These are phyloP conservation scores for Kokia cookei DNA, from an alignment of 441 rosid species.

Conservation along the genomic window DNA sequence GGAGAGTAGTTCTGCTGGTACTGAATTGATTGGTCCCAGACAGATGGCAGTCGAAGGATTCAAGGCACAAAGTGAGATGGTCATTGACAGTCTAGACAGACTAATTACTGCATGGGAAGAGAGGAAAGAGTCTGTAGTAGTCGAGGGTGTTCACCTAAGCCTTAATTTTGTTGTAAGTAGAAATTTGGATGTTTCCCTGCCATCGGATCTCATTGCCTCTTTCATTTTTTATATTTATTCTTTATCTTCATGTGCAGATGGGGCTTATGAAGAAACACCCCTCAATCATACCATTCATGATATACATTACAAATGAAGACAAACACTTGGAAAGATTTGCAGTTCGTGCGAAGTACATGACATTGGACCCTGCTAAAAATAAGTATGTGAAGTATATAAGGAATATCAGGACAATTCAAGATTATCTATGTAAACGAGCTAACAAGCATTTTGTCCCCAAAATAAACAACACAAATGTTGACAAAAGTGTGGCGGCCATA, in stretches of 20 bases:
- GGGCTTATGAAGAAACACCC: constrained; percentile 99
- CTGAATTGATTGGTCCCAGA: constrained; percentile 60
- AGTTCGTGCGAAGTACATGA: constrained; percentile 97
- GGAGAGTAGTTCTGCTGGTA: constrained; percentile 29
- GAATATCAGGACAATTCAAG: constrained; percentile 93
- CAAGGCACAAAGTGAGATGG: constrained; percentile 99
- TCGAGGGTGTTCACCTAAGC: constrained; percentile 96
- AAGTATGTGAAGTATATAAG: constrained; percentile 94
- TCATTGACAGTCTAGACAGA: constrained; percentile 92
- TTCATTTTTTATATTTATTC: neutral
- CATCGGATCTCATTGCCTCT: neutral
- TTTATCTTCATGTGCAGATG: constrained; percentile 49
- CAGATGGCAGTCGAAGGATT: constrained; percentile 95
- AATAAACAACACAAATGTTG: constrained; percentile 94
- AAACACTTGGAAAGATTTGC: constrained; percentile 96
- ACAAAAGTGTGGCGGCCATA: constrained; percentile 94
- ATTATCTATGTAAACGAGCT: constrained; percentile 81
- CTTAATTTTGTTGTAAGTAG: constrained; percentile 91
- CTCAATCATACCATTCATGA: constrained; percentile 92
- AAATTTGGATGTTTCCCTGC: neutral
- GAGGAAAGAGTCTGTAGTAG: constrained; percentile 88
- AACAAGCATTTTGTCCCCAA: constrained; percentile 96
- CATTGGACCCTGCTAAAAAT: constrained; percentile 90
- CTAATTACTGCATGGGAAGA: constrained; percentile 96
- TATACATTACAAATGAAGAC: constrained; percentile 86